Evolutionary conservation across 2,329 filamentous ascomycete species (phyloP).

Genomic region (Colletotrichum orbiculare): DNA sequence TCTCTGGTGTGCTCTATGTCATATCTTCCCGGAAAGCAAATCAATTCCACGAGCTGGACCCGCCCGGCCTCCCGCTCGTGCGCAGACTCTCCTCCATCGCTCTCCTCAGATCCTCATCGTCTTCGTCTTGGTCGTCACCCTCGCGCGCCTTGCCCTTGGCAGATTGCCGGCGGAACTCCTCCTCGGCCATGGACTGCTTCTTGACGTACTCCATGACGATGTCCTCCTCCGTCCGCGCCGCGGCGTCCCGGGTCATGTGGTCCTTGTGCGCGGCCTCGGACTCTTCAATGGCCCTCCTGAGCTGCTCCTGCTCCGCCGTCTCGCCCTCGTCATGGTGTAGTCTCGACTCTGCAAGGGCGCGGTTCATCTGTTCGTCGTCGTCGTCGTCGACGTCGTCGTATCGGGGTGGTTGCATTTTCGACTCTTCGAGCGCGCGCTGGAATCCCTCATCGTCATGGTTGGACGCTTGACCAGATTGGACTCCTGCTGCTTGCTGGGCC

Average conservation of each 20-base stretch:
- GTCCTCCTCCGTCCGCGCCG: constrained; percentile 72
- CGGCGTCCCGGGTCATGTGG: constrained; percentile 54
- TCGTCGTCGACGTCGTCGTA: constrained; percentile 37
- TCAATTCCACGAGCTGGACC: constrained; percentile 28
- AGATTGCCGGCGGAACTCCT: constrained; percentile 57
- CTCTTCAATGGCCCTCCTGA: constrained; percentile 60
- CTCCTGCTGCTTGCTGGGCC: constrained; percentile 39
- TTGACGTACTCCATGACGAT: constrained; percentile 81
- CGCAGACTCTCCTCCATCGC: constrained; percentile 68
- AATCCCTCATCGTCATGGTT: constrained; percentile 51
- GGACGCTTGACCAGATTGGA: constrained; percentile 39
- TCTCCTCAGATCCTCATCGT: constrained; percentile 66
- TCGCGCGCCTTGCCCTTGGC: constrained; percentile 49
- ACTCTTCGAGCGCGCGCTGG: constrained; percentile 53
- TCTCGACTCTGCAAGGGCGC: constrained; percentile 55
- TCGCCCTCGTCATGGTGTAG: constrained; percentile 35
- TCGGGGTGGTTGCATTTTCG: constrained; percentile 39
- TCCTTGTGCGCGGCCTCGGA: constrained; percentile 58
- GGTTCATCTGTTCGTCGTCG: constrained; percentile 51
- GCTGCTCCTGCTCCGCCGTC: constrained; percentile 53
- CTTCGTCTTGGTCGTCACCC: constrained; percentile 50
- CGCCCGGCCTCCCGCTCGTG: constrained; percentile 44
- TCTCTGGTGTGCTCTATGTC: constrained; percentile 31
- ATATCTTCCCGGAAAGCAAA: constrained; percentile 2
- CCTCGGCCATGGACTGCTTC: constrained; percentile 80